phyloP scores from a whole-genome alignment of 305 asterid genomes.

The Solanum hybrid region DNA sequence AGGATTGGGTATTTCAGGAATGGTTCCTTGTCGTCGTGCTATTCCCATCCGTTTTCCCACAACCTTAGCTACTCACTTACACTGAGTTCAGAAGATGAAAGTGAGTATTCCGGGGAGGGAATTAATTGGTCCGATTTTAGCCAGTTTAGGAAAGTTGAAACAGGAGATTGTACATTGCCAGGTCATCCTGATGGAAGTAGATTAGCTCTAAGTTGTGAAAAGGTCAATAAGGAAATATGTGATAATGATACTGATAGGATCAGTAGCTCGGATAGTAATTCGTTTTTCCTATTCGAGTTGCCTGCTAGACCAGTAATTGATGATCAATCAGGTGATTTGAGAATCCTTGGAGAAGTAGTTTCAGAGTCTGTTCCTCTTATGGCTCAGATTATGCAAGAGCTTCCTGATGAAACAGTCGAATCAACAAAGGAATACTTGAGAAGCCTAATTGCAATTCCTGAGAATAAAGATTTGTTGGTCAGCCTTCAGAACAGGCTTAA shows the following conservation, averaged over 20 bases:
- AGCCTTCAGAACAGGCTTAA: slow-evolving; percentile 55
- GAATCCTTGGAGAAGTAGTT: slow-evolving; percentile 59
- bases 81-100: slow-evolving; percentile 53
- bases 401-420: slow-evolving; percentile 57
- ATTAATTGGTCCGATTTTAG: slow-evolving; percentile 84
- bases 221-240: slow-evolving; percentile 36
- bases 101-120: slow-evolving; percentile 53
- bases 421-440: slow-evolving; percentile 58
- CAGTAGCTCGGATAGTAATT: slow-evolving; percentile 54
- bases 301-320: slow-evolving; percentile 58
- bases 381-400: slow-evolving; percentile 65
- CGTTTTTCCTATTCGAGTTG: slow-evolving; percentile 68
- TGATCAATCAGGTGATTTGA: slow-evolving; percentile 44
- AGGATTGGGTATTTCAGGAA: slow-evolving; percentile 61
- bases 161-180: slow-evolving; percentile 53
- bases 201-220: slow-evolving; percentile 31
- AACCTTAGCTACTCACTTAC: slow-evolving; percentile 84
- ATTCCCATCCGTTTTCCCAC: slow-evolving; percentile 62
- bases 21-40: slow-evolving; percentile 63
- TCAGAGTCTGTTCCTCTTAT: slow-evolving; percentile 52
- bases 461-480: slow-evolving; percentile 43
- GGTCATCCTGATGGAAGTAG: slow-evolving; percentile 37
- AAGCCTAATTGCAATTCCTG: slow-evolving; percentile 31
- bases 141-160: slow-evolving; percentile 70
- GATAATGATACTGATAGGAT: slow-evolving; percentile 43